These are phyloP conservation scores for Atractiella rhizophila DNA, from an alignment of 768 basidiomycete species.

Conservation along the genomic window DNA sequence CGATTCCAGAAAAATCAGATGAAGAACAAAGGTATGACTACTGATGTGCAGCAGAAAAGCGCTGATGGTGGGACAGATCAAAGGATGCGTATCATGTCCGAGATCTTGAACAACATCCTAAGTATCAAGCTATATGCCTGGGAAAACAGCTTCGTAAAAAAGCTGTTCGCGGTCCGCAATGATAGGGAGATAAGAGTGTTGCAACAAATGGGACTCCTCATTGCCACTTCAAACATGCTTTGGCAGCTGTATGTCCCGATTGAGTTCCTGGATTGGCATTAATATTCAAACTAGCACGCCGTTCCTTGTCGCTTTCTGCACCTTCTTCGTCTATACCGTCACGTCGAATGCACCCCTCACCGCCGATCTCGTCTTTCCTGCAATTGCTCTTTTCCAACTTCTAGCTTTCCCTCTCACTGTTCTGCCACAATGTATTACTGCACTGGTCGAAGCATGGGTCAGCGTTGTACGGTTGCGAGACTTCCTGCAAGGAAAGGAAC, in stretches of 20 bases:
- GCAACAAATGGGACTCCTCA: constrained; percentile 41
- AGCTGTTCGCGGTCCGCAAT: constrained; percentile 54
- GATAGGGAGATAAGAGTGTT: constrained; percentile 59
- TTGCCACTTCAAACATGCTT: constrained; percentile 25
- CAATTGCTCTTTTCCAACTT: constrained; percentile 68
- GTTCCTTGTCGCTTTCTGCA: constrained; percentile 52
- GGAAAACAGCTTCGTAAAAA: constrained; percentile 70
- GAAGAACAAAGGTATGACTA: constrained; percentile 79
- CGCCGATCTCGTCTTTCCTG: constrained; percentile 81
- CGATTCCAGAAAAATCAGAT: constrained; percentile 63
- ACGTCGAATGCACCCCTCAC: constrained; percentile 38
- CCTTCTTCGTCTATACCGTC: constrained; percentile 23
- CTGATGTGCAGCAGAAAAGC: too few relatives aligned
- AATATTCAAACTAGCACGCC: constrained; percentile 20
- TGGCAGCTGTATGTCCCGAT: too few relatives aligned
- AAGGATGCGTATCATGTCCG: constrained; percentile 45
- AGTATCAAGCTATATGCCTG: constrained; percentile 64
- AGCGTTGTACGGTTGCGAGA: constrained; percentile 28
- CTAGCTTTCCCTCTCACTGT: constrained; percentile 55
- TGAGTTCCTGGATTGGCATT: too few relatives aligned
- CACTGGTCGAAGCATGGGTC: constrained; percentile 23
- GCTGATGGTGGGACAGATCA: too few relatives aligned
- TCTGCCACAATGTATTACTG: constrained; percentile 2
- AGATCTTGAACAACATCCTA: constrained; percentile 74
- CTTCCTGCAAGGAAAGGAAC: constrained; percentile 53